Conservation (phyloP, 2,329 filamentous ascomycete genomes). For the Neopestalotiopsis sp. region DNA sequence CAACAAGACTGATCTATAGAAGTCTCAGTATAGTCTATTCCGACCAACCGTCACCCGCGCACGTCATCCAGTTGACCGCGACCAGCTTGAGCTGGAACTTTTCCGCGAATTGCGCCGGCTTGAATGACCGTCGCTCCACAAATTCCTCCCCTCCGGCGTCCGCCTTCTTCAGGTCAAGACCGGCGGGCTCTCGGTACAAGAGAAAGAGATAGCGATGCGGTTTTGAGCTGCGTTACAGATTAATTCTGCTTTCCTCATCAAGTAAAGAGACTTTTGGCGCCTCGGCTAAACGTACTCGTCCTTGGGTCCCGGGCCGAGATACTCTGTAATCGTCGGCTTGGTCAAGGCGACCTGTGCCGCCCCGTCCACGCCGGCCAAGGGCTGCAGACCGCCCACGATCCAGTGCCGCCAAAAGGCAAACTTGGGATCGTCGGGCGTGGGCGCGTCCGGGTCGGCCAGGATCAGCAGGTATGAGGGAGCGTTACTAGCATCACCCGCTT, state of each 20-base stretch:
- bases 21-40: conserved; percentile 21
- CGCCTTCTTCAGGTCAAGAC: conserved; percentile 41
- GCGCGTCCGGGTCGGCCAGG: conserved; percentile 60
- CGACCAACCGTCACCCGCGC: conserved; percentile 50
- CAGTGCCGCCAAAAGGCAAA: conserved; percentile 63
- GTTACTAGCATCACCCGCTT: not conserved
- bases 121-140: conserved; percentile 49
- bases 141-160: conserved; percentile 55
- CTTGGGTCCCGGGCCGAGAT: conserved; percentile 50
- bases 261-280: not conserved
- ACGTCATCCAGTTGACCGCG: conserved; percentile 51
- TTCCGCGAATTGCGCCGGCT: conserved; percentile 44
- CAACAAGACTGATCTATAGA: not conserved
- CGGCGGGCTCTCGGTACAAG: conserved; percentile 46
- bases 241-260: not conserved
- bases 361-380: conserved; percentile 28
- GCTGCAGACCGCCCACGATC: conserved; percentile 49
- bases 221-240: conserved; percentile 41
- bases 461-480: conserved; percentile 49
- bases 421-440: conserved; percentile 59
- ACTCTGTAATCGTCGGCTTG: conserved; percentile 44
- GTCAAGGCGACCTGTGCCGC: conserved; percentile 32
- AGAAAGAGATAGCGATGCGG: conserved; percentile 55
- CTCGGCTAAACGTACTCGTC: conserved; percentile 45
- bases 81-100: conserved; percentile 45